Base-by-base conservation (phyloP, 2,329 filamentous ascomycete genomes). In the Aspergillus felis region DNA sequence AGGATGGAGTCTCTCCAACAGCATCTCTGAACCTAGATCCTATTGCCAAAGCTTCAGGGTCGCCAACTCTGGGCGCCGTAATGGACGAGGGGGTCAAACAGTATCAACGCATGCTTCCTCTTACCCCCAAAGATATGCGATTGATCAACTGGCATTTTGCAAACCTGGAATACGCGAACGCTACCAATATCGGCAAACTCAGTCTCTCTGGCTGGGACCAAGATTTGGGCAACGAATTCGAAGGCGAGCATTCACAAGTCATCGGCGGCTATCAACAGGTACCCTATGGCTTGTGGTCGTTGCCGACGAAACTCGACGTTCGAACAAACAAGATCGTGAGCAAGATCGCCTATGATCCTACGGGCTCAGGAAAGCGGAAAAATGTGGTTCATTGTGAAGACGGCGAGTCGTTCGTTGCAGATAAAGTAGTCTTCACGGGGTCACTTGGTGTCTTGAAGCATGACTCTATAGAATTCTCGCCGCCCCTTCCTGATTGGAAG, bases 121-220 rank as follows among this genome's bases (percentile, higher is more conserved):
- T 99, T 53, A 90, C 87, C 14, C 84, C 92, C 1, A 90, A 91
- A 69, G 94, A 99, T 68, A 87, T 96, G 74, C 86, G 94, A 49
- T 80, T 99, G 17, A 83, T 97, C 68, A 99, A 97, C 69, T 99
- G 94, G 94, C 95, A 99, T 74, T 89, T 97, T 72, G 95, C 95
- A 63, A 99, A 99, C 70, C 82, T 99, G 14, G 94, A 99, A 74
- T 99, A 99, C 71, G 95, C 93, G 61, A 99, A 97, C 72, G 94
- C 94, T 1, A 90, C 87, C 1, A 95, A 92, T 63, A 86, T 96
- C 55, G 87, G 89, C 63, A 88, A 89, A 61, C 83, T 99, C 20
- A 97, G 93, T 72, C 84, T 99, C 14, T 86, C 88, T 7, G 88
- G 92, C 0, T 97, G 95, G 91, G 95, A 99, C 73, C 92, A 99